Evolutionary conservation across 164 flowering plant genomes (phyloP).

Genomic region (Protea cynaroides): DNA sequence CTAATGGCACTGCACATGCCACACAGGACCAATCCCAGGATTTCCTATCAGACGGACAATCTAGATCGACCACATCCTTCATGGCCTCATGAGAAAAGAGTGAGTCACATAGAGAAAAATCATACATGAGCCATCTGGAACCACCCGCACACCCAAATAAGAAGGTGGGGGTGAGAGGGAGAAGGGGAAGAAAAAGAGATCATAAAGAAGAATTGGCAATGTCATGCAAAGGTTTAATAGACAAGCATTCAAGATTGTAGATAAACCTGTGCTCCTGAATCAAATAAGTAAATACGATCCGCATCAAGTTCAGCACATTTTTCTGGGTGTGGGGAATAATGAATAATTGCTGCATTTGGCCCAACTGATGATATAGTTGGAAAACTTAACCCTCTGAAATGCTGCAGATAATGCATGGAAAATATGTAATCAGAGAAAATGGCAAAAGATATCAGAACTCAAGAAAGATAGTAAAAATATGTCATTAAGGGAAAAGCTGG

Average conservation of each 20-base stretch:
- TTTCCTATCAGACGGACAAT: neutral
- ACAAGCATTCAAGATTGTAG: constrained; percentile 7
- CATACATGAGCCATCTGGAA: too few species aligned
- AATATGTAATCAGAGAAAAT: neutral
- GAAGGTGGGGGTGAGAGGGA: too few species aligned
- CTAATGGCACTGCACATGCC: too few species aligned
- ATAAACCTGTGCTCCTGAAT: constrained; percentile 96
- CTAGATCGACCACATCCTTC: neutral
- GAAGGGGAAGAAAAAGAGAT: neutral
- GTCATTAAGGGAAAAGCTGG: neutral
- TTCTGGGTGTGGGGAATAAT: constrained; percentile 64
- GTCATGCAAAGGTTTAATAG: neutral
- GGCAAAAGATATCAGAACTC: neutral
- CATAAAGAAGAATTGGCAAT: constrained; percentile 1
- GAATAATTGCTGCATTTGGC: constrained; percentile 91
- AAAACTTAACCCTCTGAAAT: constrained; percentile 90
- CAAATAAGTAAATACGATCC: constrained; percentile 72
- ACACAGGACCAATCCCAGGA: neutral
- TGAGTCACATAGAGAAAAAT: too few species aligned
- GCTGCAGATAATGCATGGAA: constrained; percentile 40
- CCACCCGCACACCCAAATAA: too few species aligned
- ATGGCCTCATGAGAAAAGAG: neutral
- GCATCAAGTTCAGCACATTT: constrained; percentile 88
- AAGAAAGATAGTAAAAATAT: neutral
- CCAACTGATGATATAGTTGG: constrained; percentile 98